A percentile compares a stretch with the other conserved stretches of the same genome.
Evolutionary conservation across 2,329 filamentous ascomycete genomes (phyloP).

Genomic region (Tolypocladium paradoxum): DNA sequence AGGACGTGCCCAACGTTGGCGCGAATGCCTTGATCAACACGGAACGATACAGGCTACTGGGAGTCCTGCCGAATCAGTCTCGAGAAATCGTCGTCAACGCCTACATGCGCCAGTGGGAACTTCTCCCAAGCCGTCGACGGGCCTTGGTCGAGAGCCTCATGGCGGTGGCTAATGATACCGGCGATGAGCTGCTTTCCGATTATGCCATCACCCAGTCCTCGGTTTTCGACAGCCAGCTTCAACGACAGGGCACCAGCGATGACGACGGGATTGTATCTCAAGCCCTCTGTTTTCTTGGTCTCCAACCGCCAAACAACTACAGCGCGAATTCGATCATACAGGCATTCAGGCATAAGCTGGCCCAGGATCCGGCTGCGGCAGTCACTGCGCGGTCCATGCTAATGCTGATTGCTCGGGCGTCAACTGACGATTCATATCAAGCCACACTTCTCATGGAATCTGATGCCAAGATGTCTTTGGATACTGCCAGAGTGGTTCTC

Average conservation of each 20-base stretch:
- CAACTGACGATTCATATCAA: slow-evolving; percentile 23
- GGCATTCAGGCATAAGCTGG: slow-evolving; percentile 23
- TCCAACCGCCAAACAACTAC: slow-evolving; percentile 24
- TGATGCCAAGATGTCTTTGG: slow-evolving; percentile 23
- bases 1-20: slow-evolving; percentile 16
- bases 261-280: slow-evolving; percentile 21
- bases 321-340: slow-evolving; percentile 21
- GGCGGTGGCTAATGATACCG: slow-evolving; percentile 22
- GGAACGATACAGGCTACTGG: slow-evolving; percentile 23
- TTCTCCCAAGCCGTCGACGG: slow-evolving; percentile 18
- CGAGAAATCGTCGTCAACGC: slow-evolving; percentile 25
- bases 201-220: slow-evolving; percentile 28
- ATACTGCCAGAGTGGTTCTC: slow-evolving; percentile 21
- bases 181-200: slow-evolving; percentile 23
- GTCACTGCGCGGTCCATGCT: slow-evolving; percentile 21
- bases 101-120: slow-evolving; percentile 30
- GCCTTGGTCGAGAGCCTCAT: slow-evolving; percentile 21
- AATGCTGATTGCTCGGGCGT: slow-evolving; percentile 20
- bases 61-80: slow-evolving; percentile 24
- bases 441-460: slow-evolving; percentile 21
- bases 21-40: slow-evolving; percentile 18
- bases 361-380: slow-evolving; percentile 18
- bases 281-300: slow-evolving; percentile 22
- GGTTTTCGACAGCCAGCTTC: slow-evolving; percentile 25
- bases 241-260: slow-evolving; percentile 14